Evolutionary conservation across 768 basidiomycete genomes (phyloP), one percentile per base, ranked within the genome.

Genomic region (Krasilnikovozyma curviuscula): DNA sequence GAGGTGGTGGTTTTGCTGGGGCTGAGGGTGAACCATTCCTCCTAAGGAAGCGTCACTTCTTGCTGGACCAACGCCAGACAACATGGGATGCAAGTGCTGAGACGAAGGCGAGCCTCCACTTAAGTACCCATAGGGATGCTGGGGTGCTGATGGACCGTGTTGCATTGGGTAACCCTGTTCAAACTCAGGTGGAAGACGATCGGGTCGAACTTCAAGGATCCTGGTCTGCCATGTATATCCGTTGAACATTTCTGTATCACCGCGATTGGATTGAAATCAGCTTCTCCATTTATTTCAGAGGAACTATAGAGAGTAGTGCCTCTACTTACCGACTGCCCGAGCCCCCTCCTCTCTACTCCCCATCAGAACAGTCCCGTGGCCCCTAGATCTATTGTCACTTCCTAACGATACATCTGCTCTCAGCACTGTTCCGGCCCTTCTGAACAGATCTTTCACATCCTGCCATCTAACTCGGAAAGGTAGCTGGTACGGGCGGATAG

Each of bases 401-500:
- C 55, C 57, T 1, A 63, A 40, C 0, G 57, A 57, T 10, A 66
- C 65, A 40, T 67, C 65, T 33, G 86, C 79, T 41, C 81, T 71
- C 31, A 84, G 68, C 54, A 89, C 78, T 25, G 83, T 93, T 34
- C 93, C 93, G 6, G 91, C 83, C 55, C 83, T 81, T 31, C 91
- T 77, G 65, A 98, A 95, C 44, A 98, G 75, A 63, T 98, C 91
- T 58, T 98, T 97, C 54, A 98, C 74, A 68, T 98, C 93, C 68
- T 98, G 93, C 93, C 93, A 98, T 47, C 93, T 77, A 32, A 95
- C 89, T 52, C 91, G 73, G 66, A 91, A 97, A 0, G 93, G 93
- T 23, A 98, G 75, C 86, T 89, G 50, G 21, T 33, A 7, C 16
- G 7, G 18, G 24, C 28, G 48, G 35, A 50, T 24, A 31, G 27